Base-by-base conservation (phyloP, 208 protist genomes). In the Acanthamoeba rhysodes region DNA sequence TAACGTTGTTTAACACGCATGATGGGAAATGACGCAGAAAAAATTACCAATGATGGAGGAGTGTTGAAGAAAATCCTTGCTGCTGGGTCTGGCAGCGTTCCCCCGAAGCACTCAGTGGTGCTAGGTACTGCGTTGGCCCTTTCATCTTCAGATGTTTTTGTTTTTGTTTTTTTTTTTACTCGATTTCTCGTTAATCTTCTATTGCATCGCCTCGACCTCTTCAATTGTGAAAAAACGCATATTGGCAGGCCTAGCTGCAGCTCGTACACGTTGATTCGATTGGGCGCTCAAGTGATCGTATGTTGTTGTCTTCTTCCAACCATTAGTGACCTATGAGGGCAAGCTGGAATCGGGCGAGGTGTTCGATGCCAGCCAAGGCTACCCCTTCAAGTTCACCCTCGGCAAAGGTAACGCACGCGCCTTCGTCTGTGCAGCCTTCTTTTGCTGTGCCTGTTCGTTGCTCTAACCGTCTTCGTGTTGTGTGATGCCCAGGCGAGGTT, bases 291-390 rank as follows among this genome's bases (percentile, higher is more conserved):
- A 59, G 55, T 59, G 18, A 18, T 24, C 55, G 18, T 76, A 34
- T n/a, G 0, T 50, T 45, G 6, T n/a, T 32, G 62, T 32, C 62
- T 70, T 70, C 62, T 70, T 70, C 24, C 27, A 29, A 37, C 32
- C 20, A 27, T 80, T 45, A 92, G 97, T 98, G 18, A 97, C 98
- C 92, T 98, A 98, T 34, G 93, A 85, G 48, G 97, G 97, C 68
- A 98, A 95, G 50, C 97, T 98, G 45, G 18, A 41, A 29, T 96
- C 98, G 59, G 97, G 97, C 5, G 82, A 41, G n/a, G 93, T 98
- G 84, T 98, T 98, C 57, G 97, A 98, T 94, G 97, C 96, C 12
- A 96, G 84, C 34, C 70, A 92, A 7, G 95, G 96, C 72, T 87
- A 87, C n/a, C 78, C 78, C 45, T 87, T 87, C 48, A 87, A 87